Evolutionary conservation across 371 early-diverging fungal genomes (phyloP).

Genomic region (Mycotypha africana): DNA sequence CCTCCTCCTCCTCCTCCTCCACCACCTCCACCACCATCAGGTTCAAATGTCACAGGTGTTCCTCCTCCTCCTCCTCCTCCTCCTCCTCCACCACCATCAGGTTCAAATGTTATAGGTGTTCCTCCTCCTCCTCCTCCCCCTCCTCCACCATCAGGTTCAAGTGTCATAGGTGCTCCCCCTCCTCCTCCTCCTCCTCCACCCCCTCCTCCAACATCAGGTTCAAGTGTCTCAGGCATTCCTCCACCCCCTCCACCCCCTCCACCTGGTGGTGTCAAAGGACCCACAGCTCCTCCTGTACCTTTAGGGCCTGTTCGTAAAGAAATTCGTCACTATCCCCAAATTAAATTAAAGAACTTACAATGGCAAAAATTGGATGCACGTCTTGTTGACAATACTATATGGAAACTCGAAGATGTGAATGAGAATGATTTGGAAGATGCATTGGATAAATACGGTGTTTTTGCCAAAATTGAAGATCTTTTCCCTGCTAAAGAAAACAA

Average conservation of each 20-base stretch:
- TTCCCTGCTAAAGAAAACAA: constrained; percentile 39
- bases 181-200: constrained; percentile 2
- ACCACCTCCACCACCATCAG: constrained; percentile 1
- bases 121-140: constrained; percentile 11
- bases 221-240: constrained; percentile 5
- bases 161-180: neutral
- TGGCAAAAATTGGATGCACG: constrained; percentile 43
- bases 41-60: neutral
- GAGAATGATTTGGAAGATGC: constrained; percentile 32
- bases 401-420: constrained; percentile 27
- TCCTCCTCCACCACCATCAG: constrained; percentile 10
- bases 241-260: constrained; percentile 23
- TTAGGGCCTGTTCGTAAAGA: constrained; percentile 31
- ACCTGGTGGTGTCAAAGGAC: constrained; percentile 15
- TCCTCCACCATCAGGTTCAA: neutral
- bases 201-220: neutral
- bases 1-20: constrained; percentile 12
- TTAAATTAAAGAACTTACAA: constrained; percentile 40
- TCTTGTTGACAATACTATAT: constrained; percentile 33
- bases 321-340: constrained; percentile 35
- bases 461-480: constrained; percentile 30
- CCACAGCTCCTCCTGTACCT: constrained; percentile 15
- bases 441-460: constrained; percentile 26
- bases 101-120: neutral
- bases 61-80: constrained; percentile 9